Conservation (phyloP, 139 green algal species). For the Diplosphaera chodatii region DNA sequence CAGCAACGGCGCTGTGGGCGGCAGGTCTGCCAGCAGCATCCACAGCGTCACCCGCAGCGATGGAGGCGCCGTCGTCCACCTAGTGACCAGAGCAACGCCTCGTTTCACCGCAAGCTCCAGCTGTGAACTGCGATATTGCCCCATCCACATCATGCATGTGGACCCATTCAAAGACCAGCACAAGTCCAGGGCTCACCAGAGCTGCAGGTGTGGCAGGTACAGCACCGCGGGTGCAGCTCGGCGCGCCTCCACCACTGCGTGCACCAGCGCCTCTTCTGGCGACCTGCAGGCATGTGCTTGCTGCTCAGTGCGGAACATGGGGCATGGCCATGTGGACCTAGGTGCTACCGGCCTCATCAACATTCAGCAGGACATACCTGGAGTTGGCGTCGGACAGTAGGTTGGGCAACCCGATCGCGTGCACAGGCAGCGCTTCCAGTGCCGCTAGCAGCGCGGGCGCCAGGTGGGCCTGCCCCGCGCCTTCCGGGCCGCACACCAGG, state of each 20-base stretch:
- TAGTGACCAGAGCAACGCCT: conserved; percentile 18
- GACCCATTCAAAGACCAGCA: too few species aligned
- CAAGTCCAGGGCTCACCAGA: conserved; percentile 34
- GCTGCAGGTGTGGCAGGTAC: conserved; percentile 77
- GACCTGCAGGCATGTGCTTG: conserved; percentile 31
- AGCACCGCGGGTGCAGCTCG: conserved; percentile 75
- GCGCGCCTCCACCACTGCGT: conserved; percentile 72
- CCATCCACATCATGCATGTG: too few species aligned
- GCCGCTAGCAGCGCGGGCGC: conserved; percentile 72
- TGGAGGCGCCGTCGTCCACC: conserved; percentile 61
- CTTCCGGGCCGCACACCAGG: conserved; percentile 57
- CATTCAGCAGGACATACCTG: conserved; percentile 14
- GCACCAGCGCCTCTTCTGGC: conserved; percentile 88
- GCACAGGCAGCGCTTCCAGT: conserved; percentile 75
- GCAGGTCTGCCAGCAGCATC: conserved; percentile 80
- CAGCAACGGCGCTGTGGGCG: conserved; percentile 72
- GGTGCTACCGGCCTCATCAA: too few species aligned
- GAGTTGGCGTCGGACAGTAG: conserved; percentile 66
- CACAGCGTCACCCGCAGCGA: conserved; percentile 66
- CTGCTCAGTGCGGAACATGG: too few species aligned
- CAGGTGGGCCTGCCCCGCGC: conserved; percentile 56
- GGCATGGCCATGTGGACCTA: too few species aligned
- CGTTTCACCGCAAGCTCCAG: too few species aligned
- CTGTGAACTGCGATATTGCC: too few species aligned
- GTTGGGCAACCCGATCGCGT: conserved; percentile 69